These are phyloP conservation scores for Alternaria consortialis DNA, from an alignment of 2,329 filamentous ascomycete genomes.

Conservation along the genomic window DNA sequence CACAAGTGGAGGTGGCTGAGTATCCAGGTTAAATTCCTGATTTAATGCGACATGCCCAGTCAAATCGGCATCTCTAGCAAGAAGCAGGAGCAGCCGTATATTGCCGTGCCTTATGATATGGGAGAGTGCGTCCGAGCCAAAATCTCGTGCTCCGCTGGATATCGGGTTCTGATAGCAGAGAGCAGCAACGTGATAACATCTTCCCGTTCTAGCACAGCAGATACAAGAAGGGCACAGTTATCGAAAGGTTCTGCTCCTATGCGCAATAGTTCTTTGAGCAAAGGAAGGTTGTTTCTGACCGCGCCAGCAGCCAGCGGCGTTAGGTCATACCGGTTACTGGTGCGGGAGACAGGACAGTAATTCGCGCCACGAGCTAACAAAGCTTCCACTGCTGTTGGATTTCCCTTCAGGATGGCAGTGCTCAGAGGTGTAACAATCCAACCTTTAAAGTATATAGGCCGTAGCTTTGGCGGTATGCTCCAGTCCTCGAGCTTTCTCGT, in stretches of 20 bases:
- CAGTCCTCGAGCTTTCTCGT: background rate
- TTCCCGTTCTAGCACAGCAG: background rate
- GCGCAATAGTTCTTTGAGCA: background rate
- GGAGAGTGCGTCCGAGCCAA: background rate
- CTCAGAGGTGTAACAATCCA: background rate
- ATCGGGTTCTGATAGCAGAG: background rate
- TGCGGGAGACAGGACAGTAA: too few relatives aligned
- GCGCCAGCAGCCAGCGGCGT: background rate
- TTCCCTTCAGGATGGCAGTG: background rate
- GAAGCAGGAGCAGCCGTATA: background rate
- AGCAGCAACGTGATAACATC: background rate
- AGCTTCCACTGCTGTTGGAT: rapidly evolving
- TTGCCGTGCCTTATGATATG: background rate
- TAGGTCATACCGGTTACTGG: background rate
- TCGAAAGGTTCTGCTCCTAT: background rate
- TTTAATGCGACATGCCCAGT: background rate
- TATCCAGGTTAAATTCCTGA: too few relatives aligned
- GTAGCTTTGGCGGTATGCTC: background rate
- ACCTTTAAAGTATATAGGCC: rapidly evolving
- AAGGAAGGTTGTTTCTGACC: rapidly evolving
- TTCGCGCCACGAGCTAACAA: background rate
- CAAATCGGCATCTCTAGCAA: background rate
- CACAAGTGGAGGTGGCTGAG: too few relatives aligned
- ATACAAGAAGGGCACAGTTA: background rate
- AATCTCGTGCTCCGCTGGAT: background rate